A percentile compares a stretch with the other conserved stretches of the same genome.
phyloP scores from a whole-genome alignment of 2,329 filamentous ascomycete genomes.

The Hymenoscyphus occultus region DNA sequence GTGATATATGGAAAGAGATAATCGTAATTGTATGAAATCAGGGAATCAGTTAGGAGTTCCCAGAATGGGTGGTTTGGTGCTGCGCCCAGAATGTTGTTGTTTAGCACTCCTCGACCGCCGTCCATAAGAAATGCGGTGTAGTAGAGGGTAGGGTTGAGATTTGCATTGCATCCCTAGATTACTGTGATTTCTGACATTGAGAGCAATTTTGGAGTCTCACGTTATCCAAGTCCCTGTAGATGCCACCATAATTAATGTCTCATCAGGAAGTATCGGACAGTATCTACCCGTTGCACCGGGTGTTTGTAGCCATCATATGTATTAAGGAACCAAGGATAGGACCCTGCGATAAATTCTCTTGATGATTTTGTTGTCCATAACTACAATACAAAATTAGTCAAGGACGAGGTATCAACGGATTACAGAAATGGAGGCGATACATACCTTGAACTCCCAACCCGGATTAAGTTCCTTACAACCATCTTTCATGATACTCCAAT shows the following conservation, averaged over 20 bases:
- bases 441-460: constrained; percentile 70
- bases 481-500: constrained; percentile 64
- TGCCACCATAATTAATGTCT: constrained; percentile 68
- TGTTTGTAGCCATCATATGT: constrained; percentile 68
- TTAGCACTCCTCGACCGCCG: constrained; percentile 33
- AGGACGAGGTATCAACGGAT: too few relatives aligned
- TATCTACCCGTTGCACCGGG: constrained; percentile 69
- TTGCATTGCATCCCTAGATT: constrained; percentile 61
- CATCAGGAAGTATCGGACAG: constrained; percentile 72
- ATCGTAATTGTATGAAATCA: constrained; percentile 62
- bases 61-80: constrained; percentile 69
- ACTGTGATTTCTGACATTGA: constrained; percentile 2
- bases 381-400: constrained; percentile 38
- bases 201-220: constrained; percentile 9
- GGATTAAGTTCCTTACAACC: constrained; percentile 66
- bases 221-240: constrained; percentile 71
- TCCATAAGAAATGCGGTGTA: constrained; percentile 67
- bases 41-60: constrained; percentile 59
- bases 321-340: constrained; percentile 70
- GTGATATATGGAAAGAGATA: constrained; percentile 71
- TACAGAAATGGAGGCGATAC: constrained; percentile 22
- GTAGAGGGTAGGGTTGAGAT: constrained; percentile 61
- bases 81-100: constrained; percentile 68
- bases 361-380: constrained; percentile 70
- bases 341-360: constrained; percentile 62